Conservation (phyloP, 768 basidiomycete species). For the Tulasnella calospora region DNA sequence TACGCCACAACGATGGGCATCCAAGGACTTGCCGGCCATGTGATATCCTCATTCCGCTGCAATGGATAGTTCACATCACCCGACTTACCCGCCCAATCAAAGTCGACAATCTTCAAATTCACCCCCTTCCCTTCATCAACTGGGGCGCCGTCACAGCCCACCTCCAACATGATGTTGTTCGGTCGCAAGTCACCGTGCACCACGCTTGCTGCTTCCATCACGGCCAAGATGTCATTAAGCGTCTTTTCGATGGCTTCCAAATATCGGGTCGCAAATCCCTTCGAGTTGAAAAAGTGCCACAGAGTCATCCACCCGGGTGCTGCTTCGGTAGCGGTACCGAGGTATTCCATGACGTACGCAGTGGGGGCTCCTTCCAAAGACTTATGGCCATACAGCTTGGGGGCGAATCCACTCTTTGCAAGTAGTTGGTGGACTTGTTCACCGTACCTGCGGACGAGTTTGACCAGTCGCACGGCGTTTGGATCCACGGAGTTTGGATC, state of each 20-base stretch:
- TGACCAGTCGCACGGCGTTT: not conserved
- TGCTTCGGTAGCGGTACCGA: not conserved
- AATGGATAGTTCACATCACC: constrained; percentile 19
- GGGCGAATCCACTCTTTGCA: not conserved
- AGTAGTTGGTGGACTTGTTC: constrained; percentile 7
- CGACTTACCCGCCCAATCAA: constrained; percentile 12
- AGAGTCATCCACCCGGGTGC: constrained; percentile 6
- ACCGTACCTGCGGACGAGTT: constrained; percentile 21
- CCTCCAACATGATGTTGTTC: constrained; percentile 12
- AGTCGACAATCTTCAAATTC: constrained; percentile 10
- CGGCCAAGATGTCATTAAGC: not conserved
- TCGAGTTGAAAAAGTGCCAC: not conserved
- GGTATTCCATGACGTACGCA: constrained; percentile 21
- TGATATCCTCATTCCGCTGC: constrained; percentile 2
- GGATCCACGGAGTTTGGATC: too few relatives aligned
- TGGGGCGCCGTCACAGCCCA: not conserved
- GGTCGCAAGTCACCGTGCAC: constrained; percentile 19
- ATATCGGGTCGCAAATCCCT: not conserved
- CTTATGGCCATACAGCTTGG: not conserved
- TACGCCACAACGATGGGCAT: not conserved
- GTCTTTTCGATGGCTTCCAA: not conserved
- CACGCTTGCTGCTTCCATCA: not conserved
- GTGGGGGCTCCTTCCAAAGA: constrained; percentile 21
- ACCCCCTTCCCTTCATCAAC: not conserved
- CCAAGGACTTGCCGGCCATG: not conserved